Conservation (phyloP, 106 monocot species). For the Chionographis japonica region DNA sequence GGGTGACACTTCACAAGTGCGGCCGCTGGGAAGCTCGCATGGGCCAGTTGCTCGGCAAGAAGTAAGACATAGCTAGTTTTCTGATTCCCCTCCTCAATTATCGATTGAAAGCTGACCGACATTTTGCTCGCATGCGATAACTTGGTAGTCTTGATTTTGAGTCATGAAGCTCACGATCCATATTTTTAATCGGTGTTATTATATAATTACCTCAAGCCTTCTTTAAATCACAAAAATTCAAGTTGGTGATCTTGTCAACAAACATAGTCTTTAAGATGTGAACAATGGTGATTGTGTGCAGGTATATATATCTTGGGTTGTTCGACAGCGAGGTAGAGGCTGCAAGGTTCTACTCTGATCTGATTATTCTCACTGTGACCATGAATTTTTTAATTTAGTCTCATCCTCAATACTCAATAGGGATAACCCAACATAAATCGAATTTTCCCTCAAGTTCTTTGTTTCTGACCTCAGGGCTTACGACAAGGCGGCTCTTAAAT, state of each 20-base stretch:
- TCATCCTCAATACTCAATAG: not conserved
- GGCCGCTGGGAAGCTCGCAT: conserved; percentile 58
- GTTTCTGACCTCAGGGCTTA: conserved; percentile 54
- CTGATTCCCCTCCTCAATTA: not conserved
- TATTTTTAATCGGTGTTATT: too few relatives aligned
- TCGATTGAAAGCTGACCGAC: not conserved
- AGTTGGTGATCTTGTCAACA: too few relatives aligned
- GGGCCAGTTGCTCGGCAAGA: conserved; percentile 57
- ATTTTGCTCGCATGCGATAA: not conserved
- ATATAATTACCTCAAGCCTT: too few relatives aligned
- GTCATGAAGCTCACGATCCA: too few relatives aligned
- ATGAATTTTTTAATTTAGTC: not conserved
- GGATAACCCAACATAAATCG: not conserved
- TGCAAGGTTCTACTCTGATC: conserved; percentile 43
- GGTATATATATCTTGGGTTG: conserved; percentile 74
- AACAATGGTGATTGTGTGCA: conserved; percentile 30
- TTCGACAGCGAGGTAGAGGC: conserved; percentile 73
- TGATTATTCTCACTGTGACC: not conserved
- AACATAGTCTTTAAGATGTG: not conserved
- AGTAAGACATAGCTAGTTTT: conserved; percentile 15
- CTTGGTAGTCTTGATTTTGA: too few relatives aligned
- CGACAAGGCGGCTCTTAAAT: conserved; percentile 84
- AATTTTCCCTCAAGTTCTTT: not conserved
- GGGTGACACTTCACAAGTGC: conserved; percentile 55
- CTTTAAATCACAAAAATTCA: too few relatives aligned